Conservation (phyloP, 352 stramenopile genomes). For the Saprolegnia parasitica region DNA sequence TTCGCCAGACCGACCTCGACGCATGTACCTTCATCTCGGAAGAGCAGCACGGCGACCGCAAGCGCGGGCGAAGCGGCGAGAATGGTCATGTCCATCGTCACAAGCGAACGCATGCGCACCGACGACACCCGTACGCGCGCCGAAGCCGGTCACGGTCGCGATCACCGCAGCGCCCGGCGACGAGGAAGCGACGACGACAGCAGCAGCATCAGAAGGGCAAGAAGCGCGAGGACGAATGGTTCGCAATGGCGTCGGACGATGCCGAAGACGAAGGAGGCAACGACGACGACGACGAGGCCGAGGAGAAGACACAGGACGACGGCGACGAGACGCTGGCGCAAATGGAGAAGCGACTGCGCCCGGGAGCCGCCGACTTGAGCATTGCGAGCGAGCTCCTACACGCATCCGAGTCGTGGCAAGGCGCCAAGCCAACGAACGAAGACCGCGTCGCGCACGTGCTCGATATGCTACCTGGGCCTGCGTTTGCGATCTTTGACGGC, state of each 20-base stretch:
- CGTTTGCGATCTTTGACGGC: constrained; percentile 1
- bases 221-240: constrained; percentile 15
- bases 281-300: neutral
- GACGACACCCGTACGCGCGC: neutral
- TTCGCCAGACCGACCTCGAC: neutral
- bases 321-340: neutral
- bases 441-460: neutral
- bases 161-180: neutral
- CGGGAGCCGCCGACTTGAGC: neutral
- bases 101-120: neutral
- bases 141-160: neutral
- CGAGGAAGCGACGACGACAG: neutral
- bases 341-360: neutral
- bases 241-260: neutral
- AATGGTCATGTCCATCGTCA: neutral
- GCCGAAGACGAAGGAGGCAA: neutral
- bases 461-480: neutral
- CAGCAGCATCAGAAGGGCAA: constrained; percentile 6
- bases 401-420: neutral
- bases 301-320: constrained; percentile 1
- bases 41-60: neutral
- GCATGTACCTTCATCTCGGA: neutral
- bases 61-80: neutral
- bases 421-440: neutral
- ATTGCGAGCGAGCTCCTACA: neutral